These are phyloP conservation scores for Paracorniculantispora psalliotae DNA, from an alignment of 2,329 filamentous ascomycete species.

Conservation along the genomic window DNA sequence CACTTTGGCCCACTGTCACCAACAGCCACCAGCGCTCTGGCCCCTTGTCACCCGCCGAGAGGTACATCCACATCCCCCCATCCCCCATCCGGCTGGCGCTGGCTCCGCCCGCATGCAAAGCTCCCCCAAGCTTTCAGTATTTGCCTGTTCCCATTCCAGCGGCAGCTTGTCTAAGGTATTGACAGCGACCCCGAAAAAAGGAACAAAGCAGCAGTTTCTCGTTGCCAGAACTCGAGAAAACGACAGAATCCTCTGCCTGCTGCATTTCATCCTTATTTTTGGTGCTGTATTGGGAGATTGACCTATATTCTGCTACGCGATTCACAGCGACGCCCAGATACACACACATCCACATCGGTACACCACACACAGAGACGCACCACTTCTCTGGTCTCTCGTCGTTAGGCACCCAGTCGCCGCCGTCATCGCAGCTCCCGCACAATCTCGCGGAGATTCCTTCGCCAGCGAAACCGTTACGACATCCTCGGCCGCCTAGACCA, in stretches of 20 bases:
- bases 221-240: background rate
- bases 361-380: background rate
- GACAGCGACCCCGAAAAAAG: background rate
- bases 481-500: constrained; percentile 8
- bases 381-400: background rate
- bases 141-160: background rate
- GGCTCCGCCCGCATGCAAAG: background rate
- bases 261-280: background rate
- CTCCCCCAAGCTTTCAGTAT: background rate
- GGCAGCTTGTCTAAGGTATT: no score
- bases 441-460: constrained; percentile 1
- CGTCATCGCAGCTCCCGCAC: constrained; percentile 11
- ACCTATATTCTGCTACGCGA: background rate
- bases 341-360: no score
- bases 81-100: background rate
- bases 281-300: background rate
- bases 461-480: constrained; percentile 6
- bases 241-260: background rate
- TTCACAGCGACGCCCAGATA: no score
- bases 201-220: background rate
- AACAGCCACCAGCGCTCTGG: background rate
- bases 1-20: no score
- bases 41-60: background rate
- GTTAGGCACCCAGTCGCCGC: constrained; percentile 14
- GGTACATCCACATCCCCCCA: background rate